These are phyloP conservation scores for Colletotrichum siamense DNA, from an alignment of 2,329 filamentous ascomycete genomes.

Conservation along the genomic window DNA sequence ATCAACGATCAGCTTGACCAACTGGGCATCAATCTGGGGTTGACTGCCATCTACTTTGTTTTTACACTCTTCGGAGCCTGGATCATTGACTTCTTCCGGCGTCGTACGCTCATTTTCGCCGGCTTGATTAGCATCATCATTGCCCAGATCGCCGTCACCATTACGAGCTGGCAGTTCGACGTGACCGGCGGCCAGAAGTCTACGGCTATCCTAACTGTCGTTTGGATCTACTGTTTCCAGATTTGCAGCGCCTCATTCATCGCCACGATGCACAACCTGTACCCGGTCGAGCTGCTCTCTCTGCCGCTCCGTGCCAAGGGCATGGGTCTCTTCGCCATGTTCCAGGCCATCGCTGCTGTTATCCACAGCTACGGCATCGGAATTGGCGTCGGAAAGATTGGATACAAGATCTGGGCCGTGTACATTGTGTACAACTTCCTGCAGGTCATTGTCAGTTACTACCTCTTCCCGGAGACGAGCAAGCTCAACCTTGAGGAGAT, in stretches of 20 bases:
- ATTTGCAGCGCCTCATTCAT: conserved; percentile 49
- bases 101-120: conserved; percentile 42
- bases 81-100: conserved; percentile 45
- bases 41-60: conserved; percentile 49
- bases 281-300: conserved; percentile 48
- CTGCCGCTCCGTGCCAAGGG: conserved; percentile 48
- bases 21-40: conserved; percentile 47
- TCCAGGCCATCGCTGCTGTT: conserved; percentile 48
- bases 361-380: conserved; percentile 52
- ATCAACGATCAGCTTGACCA: conserved; percentile 40
- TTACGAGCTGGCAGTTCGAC: conserved; percentile 51
- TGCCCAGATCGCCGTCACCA: conserved; percentile 49
- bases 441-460: conserved; percentile 52
- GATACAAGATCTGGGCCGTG: conserved; percentile 56
- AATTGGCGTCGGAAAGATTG: conserved; percentile 49
- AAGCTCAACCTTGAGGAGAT: conserved; percentile 60
- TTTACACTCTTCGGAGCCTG: conserved; percentile 48
- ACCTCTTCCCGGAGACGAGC: conserved; percentile 58
- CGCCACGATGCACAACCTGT: conserved; percentile 54
- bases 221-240: conserved; percentile 55
- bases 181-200: conserved; percentile 5
- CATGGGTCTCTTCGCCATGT: conserved; percentile 49
- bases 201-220: conserved; percentile 44
- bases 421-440: conserved; percentile 54
- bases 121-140: conserved; percentile 40